Conservation (phyloP, 306 rosid species). For the Vigna radiata region DNA sequence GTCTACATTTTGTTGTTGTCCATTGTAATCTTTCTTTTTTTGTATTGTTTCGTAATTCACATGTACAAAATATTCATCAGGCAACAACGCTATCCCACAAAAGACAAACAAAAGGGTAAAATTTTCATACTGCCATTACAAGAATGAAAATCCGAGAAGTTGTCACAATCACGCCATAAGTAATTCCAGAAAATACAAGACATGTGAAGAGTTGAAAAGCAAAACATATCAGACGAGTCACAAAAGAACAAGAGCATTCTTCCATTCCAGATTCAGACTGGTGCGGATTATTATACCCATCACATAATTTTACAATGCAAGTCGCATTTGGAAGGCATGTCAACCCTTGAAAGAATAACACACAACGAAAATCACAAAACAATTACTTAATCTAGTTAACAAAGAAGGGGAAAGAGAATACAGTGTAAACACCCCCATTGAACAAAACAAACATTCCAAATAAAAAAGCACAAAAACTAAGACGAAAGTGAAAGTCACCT, state of each 20-base stretch:
- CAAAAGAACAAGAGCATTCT: slow-evolving; percentile 14
- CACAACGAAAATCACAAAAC: not conserved
- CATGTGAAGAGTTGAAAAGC: not conserved
- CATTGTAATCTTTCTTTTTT: not conserved
- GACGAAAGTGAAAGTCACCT: slow-evolving; percentile 46
- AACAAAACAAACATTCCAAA: slow-evolving; percentile 17
- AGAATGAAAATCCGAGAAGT: slow-evolving; percentile 23
- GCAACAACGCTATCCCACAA: not conserved
- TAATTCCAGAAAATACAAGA: not conserved
- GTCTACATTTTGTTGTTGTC: not conserved
- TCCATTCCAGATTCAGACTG: not conserved
- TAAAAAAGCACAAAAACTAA: not conserved
- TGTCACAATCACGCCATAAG: not conserved
- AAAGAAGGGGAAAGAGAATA: not conserved
- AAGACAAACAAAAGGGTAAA: not conserved
- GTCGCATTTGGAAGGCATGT: not conserved
- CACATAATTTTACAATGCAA: not conserved
- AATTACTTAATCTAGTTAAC: not conserved
- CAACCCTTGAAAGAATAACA: too few relatives aligned
- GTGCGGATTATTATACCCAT: not conserved
- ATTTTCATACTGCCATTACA: not conserved
- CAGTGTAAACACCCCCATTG: slow-evolving; percentile 11
- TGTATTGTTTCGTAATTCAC: not conserved
- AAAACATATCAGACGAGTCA: not conserved
- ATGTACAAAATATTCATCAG: slow-evolving; percentile 23